These are phyloP conservation scores for Porphyra umbilicalis DNA, from an alignment of 31 red algal genomes.

Conservation along the genomic window DNA sequence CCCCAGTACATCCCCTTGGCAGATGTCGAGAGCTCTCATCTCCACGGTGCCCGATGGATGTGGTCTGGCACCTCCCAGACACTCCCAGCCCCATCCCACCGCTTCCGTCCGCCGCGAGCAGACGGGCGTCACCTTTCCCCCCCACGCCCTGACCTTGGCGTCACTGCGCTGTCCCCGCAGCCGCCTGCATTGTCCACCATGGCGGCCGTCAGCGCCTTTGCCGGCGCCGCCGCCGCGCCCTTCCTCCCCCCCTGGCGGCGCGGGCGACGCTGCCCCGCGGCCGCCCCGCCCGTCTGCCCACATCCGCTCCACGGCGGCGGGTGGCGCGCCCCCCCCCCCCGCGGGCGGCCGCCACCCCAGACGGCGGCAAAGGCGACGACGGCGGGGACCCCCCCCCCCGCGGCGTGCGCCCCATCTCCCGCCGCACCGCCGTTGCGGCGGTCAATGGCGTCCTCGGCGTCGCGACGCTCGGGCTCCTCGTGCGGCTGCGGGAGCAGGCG, in stretches of 20 bases:
- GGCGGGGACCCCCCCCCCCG: background rate
- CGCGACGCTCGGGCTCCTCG: slow-evolving; percentile 19
- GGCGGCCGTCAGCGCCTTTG: background rate
- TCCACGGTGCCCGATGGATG: too few species aligned
- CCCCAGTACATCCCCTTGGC: too few species aligned
- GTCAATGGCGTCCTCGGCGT: slow-evolving; percentile 38
- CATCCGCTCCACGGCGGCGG: background rate
- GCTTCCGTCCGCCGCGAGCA: too few species aligned
- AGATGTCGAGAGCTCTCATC: too few species aligned
- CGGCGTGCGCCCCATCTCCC: slow-evolving; percentile 13
- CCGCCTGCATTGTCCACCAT: background rate
- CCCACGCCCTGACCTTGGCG: too few species aligned
- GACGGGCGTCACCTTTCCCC: too few species aligned
- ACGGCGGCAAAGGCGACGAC: background rate
- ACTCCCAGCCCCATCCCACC: too few species aligned
- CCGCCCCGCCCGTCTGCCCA: too few species aligned
- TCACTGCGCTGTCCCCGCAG: background rate
- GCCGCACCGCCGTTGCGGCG: slow-evolving; percentile 43
- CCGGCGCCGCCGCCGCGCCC: background rate
- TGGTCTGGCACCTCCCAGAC: too few species aligned
- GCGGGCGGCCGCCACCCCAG: background rate
- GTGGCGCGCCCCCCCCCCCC: background rate
- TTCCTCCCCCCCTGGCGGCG: background rate
- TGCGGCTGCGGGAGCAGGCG: slow-evolving; percentile 40
- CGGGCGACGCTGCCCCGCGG: background rate